Evolutionary conservation across 2,329 filamentous ascomycete species (phyloP).

Genomic region (Cordyceps tenuipes): DNA sequence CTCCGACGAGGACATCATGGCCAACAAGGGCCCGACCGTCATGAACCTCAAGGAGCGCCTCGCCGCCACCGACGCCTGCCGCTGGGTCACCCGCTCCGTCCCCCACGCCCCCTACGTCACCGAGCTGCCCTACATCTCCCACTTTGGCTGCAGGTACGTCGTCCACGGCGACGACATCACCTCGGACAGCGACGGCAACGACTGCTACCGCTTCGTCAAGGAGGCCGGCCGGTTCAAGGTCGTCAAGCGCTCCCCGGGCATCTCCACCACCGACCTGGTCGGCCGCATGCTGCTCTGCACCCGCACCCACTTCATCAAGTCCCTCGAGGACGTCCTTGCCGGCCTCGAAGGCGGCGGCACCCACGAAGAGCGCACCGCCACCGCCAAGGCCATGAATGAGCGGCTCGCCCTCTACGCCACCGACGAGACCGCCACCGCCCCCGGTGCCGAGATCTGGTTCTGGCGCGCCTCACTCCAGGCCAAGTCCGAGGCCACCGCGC

Average conservation of each 20-base stretch:
- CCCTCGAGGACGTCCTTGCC: slow-evolving; percentile 57
- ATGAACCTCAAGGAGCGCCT: slow-evolving; percentile 89
- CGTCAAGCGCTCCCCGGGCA: slow-evolving; percentile 90
- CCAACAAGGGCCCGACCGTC: slow-evolving; percentile 96
- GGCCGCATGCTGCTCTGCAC: slow-evolving; percentile 96
- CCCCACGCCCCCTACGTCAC: slow-evolving; percentile 91
- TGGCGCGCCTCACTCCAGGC: slow-evolving; percentile 55
- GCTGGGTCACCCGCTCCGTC: slow-evolving; percentile 83
- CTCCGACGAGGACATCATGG: slow-evolving; percentile 88
- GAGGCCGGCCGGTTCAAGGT: slow-evolving; percentile 90
- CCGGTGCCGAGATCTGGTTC: slow-evolving; percentile 78
- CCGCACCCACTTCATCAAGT: slow-evolving; percentile 86
- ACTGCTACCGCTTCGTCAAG: slow-evolving; percentile 98
- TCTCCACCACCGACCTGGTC: slow-evolving; percentile 96
- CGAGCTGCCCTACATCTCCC: slow-evolving; percentile 82
- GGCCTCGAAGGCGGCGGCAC: slow-evolving; percentile 67
- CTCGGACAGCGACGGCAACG: slow-evolving; percentile 83
- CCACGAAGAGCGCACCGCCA: slow-evolving; percentile 54
- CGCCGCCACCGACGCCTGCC: slow-evolving; percentile 85
- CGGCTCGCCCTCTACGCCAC: slow-evolving; percentile 81
- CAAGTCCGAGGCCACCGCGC: slow-evolving; percentile 31
- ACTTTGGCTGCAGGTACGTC: slow-evolving; percentile 92
- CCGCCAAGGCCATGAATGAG: slow-evolving; percentile 62
- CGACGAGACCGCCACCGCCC: slow-evolving; percentile 69
- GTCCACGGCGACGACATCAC: slow-evolving; percentile 97